Evolutionary conservation across 768 basidiomycete species (phyloP).

Genomic region (Suillus occidentalis): DNA sequence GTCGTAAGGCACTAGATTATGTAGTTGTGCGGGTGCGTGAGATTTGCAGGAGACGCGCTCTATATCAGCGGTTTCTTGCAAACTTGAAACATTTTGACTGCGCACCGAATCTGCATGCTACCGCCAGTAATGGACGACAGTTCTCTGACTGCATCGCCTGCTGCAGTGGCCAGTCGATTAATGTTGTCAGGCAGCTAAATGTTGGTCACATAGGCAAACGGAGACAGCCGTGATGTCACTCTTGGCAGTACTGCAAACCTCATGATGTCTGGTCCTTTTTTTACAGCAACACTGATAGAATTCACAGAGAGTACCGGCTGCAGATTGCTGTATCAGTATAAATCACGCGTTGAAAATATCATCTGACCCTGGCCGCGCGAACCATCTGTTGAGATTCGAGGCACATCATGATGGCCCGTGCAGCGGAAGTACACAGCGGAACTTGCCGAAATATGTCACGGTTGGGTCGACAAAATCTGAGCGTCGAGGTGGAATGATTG

Average conservation of each 20-base stretch:
- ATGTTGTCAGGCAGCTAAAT: background rate
- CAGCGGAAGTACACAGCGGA: no score
- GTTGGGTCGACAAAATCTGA: no score
- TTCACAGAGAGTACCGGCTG: background rate
- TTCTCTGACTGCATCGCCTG: slow-evolving; percentile 13
- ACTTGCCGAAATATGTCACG: no score
- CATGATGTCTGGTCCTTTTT: background rate
- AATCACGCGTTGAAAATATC: background rate
- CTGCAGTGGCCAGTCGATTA: background rate
- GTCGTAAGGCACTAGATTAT: slow-evolving; percentile 60
- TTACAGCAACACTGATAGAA: background rate
- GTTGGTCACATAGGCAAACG: slow-evolving; percentile 1
- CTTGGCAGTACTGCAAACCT: background rate
- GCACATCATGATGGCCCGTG: no score
- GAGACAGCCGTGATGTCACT: slow-evolving; percentile 3
- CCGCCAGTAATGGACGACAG: slow-evolving; percentile 33
- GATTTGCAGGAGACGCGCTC: slow-evolving; percentile 3
- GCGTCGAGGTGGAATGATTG: background rate
- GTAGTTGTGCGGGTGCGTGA: background rate
- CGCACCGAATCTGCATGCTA: slow-evolving; percentile 61
- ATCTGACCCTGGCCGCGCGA: background rate
- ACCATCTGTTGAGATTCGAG: background rate
- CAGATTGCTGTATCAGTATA: background rate
- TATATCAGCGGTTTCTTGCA: background rate
- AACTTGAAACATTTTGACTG: slow-evolving; percentile 10